phyloP scores from a whole-genome alignment of 2,329 filamentous ascomycete species.

The Alternaria brassicicola region DNA sequence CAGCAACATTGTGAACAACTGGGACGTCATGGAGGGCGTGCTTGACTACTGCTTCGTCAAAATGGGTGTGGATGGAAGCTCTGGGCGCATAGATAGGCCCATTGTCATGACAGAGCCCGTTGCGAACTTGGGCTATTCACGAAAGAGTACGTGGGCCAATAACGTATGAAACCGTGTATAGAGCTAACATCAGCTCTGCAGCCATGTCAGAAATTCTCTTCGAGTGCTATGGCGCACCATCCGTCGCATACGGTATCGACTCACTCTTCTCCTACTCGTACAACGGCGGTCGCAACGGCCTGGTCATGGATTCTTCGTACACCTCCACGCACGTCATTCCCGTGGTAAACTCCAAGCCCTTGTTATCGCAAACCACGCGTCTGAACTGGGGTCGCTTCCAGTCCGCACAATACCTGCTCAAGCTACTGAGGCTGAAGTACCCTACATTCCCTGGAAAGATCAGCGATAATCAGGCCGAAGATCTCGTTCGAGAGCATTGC shows the following conservation, averaged over 20 bases:
- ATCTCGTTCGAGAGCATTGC: constrained; percentile 86
- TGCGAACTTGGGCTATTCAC: constrained; percentile 85
- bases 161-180: background rate
- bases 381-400: constrained; percentile 96
- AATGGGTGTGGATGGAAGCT: constrained; percentile 78
- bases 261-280: constrained; percentile 94
- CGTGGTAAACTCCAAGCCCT: constrained; percentile 82
- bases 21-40: constrained; percentile 96
- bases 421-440: constrained; percentile 89
- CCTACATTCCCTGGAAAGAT: constrained; percentile 86
- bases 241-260: constrained; percentile 92
- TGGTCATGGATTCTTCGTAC: constrained; percentile 90
- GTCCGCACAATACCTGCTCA: constrained; percentile 86
- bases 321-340: constrained; percentile 95
- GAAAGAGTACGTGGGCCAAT: constrained; percentile 70
- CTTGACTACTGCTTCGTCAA: constrained; percentile 96
- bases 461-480: constrained; percentile 83
- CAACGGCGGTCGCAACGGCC: constrained; percentile 84
- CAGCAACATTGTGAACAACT: constrained; percentile 91
- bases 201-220: constrained; percentile 98
- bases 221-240: constrained; percentile 91
- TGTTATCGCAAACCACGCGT: constrained; percentile 83
- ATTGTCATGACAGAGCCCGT: constrained; percentile 96
- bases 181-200: constrained; percentile 50
- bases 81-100: constrained; percentile 79